Evolutionary conservation across 208 protist species (phyloP).

Genomic region (Wallacemonas collosoma): DNA sequence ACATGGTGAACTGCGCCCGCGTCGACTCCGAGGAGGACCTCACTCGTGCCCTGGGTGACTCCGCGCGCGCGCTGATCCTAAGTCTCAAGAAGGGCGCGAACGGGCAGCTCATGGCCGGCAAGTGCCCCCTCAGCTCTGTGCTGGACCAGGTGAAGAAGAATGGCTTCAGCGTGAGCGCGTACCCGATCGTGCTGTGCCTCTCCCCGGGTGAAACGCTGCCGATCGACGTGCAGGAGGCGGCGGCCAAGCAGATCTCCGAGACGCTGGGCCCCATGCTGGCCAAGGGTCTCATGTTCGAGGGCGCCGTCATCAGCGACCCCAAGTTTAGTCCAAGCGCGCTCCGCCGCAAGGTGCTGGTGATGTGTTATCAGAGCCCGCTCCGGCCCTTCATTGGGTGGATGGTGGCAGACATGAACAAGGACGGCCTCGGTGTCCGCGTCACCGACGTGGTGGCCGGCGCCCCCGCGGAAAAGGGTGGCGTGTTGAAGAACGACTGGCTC

Average conservation of each 20-base stretch:
- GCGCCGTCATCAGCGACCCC: constrained; percentile 83
- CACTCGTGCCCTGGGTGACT: constrained; percentile 42
- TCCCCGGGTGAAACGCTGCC: constrained; percentile 47
- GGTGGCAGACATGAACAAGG: constrained; percentile 89
- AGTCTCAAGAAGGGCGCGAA: constrained; percentile 47
- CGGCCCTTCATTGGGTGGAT: constrained; percentile 88
- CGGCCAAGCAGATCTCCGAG: constrained; percentile 60
- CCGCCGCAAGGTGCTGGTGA: constrained; percentile 82
- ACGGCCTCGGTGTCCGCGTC: constrained; percentile 86
- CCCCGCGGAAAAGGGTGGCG: constrained; percentile 78
- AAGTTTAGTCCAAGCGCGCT: constrained; percentile 88
- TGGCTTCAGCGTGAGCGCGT: constrained; percentile 72
- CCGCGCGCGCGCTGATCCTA: constrained; percentile 53
- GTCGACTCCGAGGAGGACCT: constrained; percentile 74
- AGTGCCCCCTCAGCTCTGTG: constrained; percentile 57
- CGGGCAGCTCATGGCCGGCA: constrained; percentile 59
- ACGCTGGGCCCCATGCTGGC: constrained; percentile 59
- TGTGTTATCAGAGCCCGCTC: constrained; percentile 65
- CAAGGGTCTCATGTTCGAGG: constrained; percentile 90
- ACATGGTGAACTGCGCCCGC: constrained; percentile 60
- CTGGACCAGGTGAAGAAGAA: constrained; percentile 70
- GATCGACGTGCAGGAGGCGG: constrained; percentile 53
- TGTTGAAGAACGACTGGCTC: constrained; percentile 88
- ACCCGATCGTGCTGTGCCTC: constrained; percentile 83
- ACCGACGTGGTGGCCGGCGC: constrained; percentile 81